Evolutionary conservation across 169 alveolate species (phyloP), one percentile per base, ranked within the genome.

Genomic region (Plasmodium fragile): DNA sequence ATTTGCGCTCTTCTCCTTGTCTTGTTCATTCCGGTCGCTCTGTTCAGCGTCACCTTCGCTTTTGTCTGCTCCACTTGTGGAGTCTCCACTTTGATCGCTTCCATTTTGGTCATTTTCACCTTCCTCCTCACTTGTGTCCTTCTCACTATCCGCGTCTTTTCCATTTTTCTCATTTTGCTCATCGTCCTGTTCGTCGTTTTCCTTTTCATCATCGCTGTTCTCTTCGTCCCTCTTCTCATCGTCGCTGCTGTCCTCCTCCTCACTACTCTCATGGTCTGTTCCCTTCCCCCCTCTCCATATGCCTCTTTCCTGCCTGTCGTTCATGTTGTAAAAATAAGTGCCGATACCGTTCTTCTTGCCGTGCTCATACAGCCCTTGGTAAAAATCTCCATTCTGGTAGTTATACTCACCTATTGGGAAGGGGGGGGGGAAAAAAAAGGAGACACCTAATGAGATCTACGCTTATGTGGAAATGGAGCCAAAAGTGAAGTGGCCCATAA

Each of bases 341-440:
- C 93, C 93, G 55, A 84, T 84, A 16, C 93, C 93, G n/a, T 75
- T 84, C 78, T 73, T 84, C 78, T 39, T 84, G 34, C 55, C 80
- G 30, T 84, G 93, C 16, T 84, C 93, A 73, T 73, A 84, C 10
- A 55, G 1, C 18, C 93, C 93, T 84, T 84, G 73, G 39, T 84
- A 84, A 32, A 84, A 30, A 34, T 84, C 93, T 3, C 93, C 93
- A 84, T 84, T 84, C 22, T 52, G 65, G 78, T 84, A 84, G 22
- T 49, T 65, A 28, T 84, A 84, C 30, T 84, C 85, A 13, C 93
- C 93, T 84, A 53, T 18, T 22, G 18, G 78, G 32, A 32, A 59
- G 78, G 65, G 55, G 79, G 49, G 78, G 78, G 65, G 55, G 79
- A 72, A 49, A 49, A 45, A 30, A 65, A 72, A 22, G 30, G 69